Conservation (phyloP, 208 protist genomes). For the Wallacemonas sp. region DNA sequence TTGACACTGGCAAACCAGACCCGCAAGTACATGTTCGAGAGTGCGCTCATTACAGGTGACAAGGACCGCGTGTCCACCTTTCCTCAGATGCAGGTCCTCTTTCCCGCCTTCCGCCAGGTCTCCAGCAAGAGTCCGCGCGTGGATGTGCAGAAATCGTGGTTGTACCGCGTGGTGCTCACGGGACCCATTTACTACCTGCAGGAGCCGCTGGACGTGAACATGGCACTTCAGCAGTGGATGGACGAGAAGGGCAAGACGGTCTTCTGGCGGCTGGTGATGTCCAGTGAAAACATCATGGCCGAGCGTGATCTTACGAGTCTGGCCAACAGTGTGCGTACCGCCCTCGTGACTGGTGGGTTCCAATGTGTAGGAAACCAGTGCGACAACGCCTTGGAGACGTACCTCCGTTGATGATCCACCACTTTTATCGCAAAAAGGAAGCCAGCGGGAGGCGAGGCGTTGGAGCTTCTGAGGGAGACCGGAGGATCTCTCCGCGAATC, state of each 20-base stretch:
- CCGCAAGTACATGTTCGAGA: constrained; percentile 53
- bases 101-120: constrained; percentile 67
- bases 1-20: constrained; percentile 29
- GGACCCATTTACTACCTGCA: constrained; percentile 57
- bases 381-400: constrained; percentile 20
- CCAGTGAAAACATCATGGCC: constrained; percentile 41
- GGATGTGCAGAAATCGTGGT: constrained; percentile 16
- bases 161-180: constrained; percentile 18
- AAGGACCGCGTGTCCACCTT: constrained; percentile 55
- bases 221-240: constrained; percentile 50
- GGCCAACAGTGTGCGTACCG: constrained; percentile 18
- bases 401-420: constrained; percentile 25
- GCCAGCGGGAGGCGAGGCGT: too few relatives aligned
- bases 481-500: too few relatives aligned
- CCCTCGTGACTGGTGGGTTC: constrained; percentile 16
- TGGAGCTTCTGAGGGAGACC: too few relatives aligned
- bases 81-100: constrained; percentile 67
- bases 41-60: constrained; percentile 58
- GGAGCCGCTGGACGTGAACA: constrained; percentile 51
- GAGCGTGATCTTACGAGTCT: constrained; percentile 44
- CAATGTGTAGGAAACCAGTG: constrained; percentile 32
- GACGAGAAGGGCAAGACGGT: constrained; percentile 14
- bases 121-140: constrained; percentile 15
- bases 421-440: too few relatives aligned
- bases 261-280: constrained; percentile 58